A percentile compares a stretch with the other conserved stretches of the same genome.
Conservation (phyloP, 1,284 basidiomycete species). For the Cystobasidium slooffiae region DNA sequence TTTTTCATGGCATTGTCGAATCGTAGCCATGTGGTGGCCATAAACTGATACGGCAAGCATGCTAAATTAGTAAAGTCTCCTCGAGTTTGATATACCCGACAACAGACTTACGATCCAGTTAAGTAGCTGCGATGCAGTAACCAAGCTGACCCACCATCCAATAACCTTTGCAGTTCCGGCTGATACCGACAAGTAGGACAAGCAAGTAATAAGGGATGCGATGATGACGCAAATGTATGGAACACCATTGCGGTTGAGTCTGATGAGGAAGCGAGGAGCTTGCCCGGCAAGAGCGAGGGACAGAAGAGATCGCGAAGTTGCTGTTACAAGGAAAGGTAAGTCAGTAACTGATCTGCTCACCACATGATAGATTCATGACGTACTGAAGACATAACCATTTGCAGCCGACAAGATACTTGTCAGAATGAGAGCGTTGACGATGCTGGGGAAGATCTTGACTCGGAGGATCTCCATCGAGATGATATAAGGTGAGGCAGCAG, state of each 20-base stretch:
- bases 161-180: constrained; percentile 46
- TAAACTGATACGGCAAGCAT: constrained; percentile 18
- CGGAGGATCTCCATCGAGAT: constrained; percentile 45
- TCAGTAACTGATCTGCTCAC: neutral
- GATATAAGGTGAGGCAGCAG: constrained; percentile 43
- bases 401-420: constrained; percentile 46
- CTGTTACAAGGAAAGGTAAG: neutral
- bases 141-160: constrained; percentile 43
- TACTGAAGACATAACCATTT: constrained; percentile 49
- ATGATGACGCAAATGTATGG: constrained; percentile 49
- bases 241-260: constrained; percentile 51
- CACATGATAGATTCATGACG: neutral
- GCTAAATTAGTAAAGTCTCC: neutral
- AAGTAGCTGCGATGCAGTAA: constrained; percentile 44
- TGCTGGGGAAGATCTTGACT: constrained; percentile 45
- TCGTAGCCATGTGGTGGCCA: constrained; percentile 42
- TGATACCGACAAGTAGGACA: constrained; percentile 48
- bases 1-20: constrained; percentile 46
- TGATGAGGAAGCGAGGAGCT: constrained; percentile 49
- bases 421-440: constrained; percentile 49
- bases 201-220: constrained; percentile 41
- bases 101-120: constrained; percentile 45
- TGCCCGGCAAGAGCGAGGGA: constrained; percentile 48
- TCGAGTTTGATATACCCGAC: neutral
- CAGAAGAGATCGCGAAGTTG: constrained; percentile 47